phyloP scores from a whole-genome alignment of 2,329 filamentous ascomycete genomes.

The Venturia carpophila region DNA sequence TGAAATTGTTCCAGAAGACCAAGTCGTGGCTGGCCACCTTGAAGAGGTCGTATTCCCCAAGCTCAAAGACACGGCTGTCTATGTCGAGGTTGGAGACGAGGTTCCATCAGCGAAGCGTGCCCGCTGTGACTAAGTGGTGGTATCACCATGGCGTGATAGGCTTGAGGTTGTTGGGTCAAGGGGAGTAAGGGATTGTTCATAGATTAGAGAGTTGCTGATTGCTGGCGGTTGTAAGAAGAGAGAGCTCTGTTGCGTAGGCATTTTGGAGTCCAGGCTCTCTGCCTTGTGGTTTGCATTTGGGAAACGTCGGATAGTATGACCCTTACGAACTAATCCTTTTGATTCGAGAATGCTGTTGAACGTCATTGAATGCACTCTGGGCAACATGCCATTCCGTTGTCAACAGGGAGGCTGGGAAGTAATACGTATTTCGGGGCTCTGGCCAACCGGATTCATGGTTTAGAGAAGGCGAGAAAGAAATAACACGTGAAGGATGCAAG shows the following conservation, averaged over 20 bases:
- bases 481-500: neutral
- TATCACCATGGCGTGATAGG: neutral
- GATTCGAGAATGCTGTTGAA: neutral
- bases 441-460: too few relatives aligned
- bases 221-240: slow-evolving; percentile 9
- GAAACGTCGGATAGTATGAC: neutral
- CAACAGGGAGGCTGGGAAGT: too few relatives aligned
- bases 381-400: neutral
- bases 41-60: slow-evolving; percentile 21
- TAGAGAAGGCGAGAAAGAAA: neutral
- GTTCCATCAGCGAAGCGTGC: slow-evolving; percentile 4
- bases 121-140: neutral
- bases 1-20: slow-evolving; percentile 29
- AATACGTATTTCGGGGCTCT: too few relatives aligned
- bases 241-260: neutral
- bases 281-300: neutral
- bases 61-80: neutral
- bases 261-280: neutral
- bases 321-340: neutral
- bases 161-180: neutral
- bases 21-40: slow-evolving; percentile 27
- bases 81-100: neutral
- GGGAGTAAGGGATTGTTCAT: neutral
- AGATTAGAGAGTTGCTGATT: slow-evolving; percentile 11
- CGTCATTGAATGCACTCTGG: neutral